phyloP scores from a whole-genome alignment of 768 basidiomycete species.

The Kwoniella newhampshirensis region DNA sequence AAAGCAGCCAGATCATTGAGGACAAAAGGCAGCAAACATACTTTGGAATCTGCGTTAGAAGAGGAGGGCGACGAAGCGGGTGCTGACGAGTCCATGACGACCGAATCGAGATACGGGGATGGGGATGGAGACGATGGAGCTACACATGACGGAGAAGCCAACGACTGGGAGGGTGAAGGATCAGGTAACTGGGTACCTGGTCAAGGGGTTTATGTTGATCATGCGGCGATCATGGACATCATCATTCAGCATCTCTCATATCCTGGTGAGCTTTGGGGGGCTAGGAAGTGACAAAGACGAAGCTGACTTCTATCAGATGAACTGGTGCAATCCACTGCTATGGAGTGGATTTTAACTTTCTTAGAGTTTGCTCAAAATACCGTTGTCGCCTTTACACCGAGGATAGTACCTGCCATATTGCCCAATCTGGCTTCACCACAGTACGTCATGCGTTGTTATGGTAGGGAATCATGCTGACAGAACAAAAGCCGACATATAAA shows the following conservation, averaged over 20 bases:
- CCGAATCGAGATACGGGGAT: constrained; percentile 24
- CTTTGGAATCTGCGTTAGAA: constrained; percentile 38
- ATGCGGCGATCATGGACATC: constrained; percentile 88
- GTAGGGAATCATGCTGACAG: too few relatives aligned
- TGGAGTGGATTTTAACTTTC: constrained; percentile 90
- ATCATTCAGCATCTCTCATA: constrained; percentile 80
- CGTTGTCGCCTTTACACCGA: constrained; percentile 90
- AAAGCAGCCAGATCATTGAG: constrained; percentile 26
- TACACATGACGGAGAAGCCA: constrained; percentile 41
- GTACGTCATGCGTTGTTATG: constrained; percentile 15
- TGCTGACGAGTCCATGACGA: constrained; percentile 23
- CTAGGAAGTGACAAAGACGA: neutral
- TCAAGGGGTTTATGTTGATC: constrained; percentile 88
- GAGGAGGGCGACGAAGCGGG: constrained; percentile 29
- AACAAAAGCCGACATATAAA: constrained; percentile 79
- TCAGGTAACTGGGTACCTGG: constrained; percentile 78
- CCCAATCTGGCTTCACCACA: constrained; percentile 74
- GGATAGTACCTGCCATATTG: constrained; percentile 86
- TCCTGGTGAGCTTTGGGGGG: constrained; percentile 71
- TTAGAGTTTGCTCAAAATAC: constrained; percentile 82
- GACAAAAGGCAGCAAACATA: constrained; percentile 54
- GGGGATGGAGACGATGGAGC: constrained; percentile 29
- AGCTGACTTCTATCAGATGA: constrained; percentile 63
- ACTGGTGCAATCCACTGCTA: constrained; percentile 89
- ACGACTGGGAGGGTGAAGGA: constrained; percentile 52